These are phyloP conservation scores for Tylopilus vinaceipallidus DNA, from an alignment of 768 basidiomycete species.

Conservation along the genomic window DNA sequence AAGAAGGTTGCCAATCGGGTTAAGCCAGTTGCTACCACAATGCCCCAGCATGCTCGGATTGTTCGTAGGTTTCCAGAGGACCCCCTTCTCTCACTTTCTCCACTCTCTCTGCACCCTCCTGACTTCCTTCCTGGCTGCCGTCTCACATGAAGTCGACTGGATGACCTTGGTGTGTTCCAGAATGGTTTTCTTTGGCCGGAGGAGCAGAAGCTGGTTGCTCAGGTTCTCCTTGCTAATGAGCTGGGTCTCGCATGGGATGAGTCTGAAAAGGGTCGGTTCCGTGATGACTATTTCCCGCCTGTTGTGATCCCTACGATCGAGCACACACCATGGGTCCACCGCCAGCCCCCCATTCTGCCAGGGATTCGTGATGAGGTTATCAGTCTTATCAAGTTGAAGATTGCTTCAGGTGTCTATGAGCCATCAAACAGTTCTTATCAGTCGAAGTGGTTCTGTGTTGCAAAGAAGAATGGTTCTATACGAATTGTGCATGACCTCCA, in stretches of 20 bases:
- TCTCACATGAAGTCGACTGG: neutral
- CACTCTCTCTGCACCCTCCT: neutral
- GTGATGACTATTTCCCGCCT: slow-evolving; percentile 33
- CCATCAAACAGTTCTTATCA: slow-evolving; percentile 38
- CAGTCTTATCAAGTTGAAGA: slow-evolving; percentile 35
- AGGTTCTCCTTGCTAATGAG: slow-evolving; percentile 34
- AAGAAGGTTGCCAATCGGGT: slow-evolving; percentile 33
- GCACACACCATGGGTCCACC: slow-evolving; percentile 35
- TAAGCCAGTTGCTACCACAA: slow-evolving; percentile 29
- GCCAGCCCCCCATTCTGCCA: slow-evolving; percentile 31
- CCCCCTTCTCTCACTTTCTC: slow-evolving; percentile 31
- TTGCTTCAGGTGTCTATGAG: slow-evolving; percentile 40
- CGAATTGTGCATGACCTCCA: slow-evolving; percentile 25
- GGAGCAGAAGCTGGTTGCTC: neutral
- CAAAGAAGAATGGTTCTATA: slow-evolving; percentile 28
- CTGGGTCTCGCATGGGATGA: slow-evolving; percentile 40
- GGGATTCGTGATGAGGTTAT: slow-evolving; percentile 25
- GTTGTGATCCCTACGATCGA: slow-evolving; percentile 33
- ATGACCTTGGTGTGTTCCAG: accelerated
- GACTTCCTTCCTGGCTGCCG: neutral
- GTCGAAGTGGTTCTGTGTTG: slow-evolving; percentile 39
- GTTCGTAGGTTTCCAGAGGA: slow-evolving; percentile 31
- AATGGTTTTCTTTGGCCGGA: slow-evolving; percentile 4
- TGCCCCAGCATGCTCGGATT: slow-evolving; percentile 35
- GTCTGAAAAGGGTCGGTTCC: slow-evolving; percentile 33